Evolutionary conservation across 2,329 filamentous ascomycete species (phyloP).

Genomic region (Fusarium burgessii): DNA sequence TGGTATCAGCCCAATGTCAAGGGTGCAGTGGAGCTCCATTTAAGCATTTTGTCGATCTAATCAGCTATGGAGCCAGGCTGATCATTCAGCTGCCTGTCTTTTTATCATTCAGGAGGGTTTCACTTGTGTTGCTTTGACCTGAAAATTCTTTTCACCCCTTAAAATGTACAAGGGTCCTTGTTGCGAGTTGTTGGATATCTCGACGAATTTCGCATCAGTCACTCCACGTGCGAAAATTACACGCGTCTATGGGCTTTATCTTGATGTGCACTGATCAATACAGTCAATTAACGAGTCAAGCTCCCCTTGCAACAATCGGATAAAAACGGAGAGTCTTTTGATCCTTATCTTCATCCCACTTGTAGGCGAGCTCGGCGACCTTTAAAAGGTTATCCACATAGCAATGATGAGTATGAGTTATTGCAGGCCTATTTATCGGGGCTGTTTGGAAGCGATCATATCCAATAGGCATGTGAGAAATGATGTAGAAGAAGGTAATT

Average conservation of each 20-base stretch:
- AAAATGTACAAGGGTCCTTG: background rate
- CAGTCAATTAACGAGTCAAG: background rate
- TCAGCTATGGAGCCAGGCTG: background rate
- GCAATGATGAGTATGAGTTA: too few species aligned
- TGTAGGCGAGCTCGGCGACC: background rate
- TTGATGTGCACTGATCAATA: background rate
- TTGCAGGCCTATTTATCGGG: background rate
- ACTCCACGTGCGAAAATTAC: background rate
- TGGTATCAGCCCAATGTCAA: background rate
- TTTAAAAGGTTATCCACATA: background rate
- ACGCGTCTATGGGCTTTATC: background rate
- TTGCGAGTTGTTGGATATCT: background rate
- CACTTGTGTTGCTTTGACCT: background rate
- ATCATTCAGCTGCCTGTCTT: background rate
- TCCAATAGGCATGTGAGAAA: background rate
- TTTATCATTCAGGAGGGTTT: background rate
- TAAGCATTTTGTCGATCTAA: slow-evolving; percentile 2
- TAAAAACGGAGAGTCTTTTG: background rate
- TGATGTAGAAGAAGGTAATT: background rate
- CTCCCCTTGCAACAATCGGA: background rate
- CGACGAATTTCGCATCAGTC: background rate
- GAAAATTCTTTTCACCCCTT: background rate
- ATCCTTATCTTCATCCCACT: background rate
- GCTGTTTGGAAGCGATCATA: background rate
- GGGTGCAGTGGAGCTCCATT: background rate